These are phyloP conservation scores for Saposhnikovia divaricata DNA, from an alignment of 129 eudicot species.

Conservation along the genomic window DNA sequence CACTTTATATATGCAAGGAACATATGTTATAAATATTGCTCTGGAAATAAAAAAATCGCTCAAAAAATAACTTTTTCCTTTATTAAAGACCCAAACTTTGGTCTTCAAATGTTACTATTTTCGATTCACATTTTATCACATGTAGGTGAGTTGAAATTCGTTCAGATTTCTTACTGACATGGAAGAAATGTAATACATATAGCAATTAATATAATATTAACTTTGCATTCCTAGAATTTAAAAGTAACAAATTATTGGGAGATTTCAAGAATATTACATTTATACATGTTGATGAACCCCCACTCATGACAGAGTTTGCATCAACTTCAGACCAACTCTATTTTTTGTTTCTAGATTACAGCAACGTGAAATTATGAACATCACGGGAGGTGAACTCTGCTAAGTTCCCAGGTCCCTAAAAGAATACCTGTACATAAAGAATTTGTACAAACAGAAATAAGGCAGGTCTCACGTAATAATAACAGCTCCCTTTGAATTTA, in stretches of 20 bases:
- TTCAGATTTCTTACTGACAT: no score
- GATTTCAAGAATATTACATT: background rate
- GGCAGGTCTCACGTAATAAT: background rate
- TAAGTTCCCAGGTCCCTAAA: slow-evolving; percentile 14
- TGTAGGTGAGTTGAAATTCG: background rate
- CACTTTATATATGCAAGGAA: no score
- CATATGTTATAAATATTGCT: no score
- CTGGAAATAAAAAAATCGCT: no score
- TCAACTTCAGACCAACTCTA: background rate
- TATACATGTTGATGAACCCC: background rate
- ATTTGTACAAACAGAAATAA: slow-evolving; percentile 16
- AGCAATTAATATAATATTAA: slow-evolving; percentile 26
- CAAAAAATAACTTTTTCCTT: no score
- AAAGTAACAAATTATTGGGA: background rate
- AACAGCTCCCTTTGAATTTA: slow-evolving; percentile 16
- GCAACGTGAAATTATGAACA: background rate
- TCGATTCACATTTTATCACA: no score
- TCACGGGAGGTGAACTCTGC: background rate
- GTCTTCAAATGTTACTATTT: no score
- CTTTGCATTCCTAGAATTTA: background rate
- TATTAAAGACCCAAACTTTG: no score
- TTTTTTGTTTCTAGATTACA: slow-evolving; percentile 17
- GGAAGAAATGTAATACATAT: background rate
- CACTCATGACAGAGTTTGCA: background rate
- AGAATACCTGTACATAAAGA: slow-evolving; percentile 46